Percentiles rank a stretch among this genome's conserved stretches.
These are phyloP conservation scores for Boletus barrowsii DNA, from an alignment of 768 basidiomycete species.

Conservation along the genomic window DNA sequence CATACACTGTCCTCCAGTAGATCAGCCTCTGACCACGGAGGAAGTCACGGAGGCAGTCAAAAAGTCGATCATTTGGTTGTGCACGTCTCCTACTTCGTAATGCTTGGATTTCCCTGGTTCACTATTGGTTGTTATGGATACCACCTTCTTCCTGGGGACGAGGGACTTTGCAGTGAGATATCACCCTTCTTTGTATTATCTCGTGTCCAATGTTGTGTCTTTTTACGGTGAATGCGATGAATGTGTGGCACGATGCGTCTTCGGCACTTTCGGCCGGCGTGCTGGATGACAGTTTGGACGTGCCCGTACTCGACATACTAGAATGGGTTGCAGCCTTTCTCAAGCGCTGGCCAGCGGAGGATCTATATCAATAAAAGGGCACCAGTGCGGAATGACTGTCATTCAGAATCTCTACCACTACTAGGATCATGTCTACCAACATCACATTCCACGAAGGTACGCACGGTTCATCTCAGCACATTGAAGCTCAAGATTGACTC, in stretches of 20 bases:
- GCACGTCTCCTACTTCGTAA: constrained; percentile 23
- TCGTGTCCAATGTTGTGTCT: neutral
- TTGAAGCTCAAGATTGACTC: neutral
- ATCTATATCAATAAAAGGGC: constrained; percentile 13
- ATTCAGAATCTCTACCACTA: neutral
- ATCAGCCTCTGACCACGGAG: constrained; percentile 59
- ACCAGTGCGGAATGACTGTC: neutral
- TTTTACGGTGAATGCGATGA: neutral
- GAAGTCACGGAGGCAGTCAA: constrained; percentile 67
- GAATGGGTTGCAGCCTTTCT: constrained; percentile 4
- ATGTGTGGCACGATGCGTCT: neutral
- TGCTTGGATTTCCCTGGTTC: neutral
- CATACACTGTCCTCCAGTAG: constrained; percentile 68
- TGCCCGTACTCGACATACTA: neutral
- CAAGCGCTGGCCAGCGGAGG: neutral
- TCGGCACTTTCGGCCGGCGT: constrained; percentile 17
- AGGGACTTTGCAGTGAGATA: constrained; percentile 27
- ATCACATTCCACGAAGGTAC: constrained; percentile 70
- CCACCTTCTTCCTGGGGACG: constrained; percentile 8
- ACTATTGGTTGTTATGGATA: constrained; percentile 10
- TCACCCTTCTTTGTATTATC: neutral
- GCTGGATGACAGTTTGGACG: neutral
- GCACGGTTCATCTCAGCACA: neutral
- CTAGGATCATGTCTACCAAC: constrained; percentile 39
- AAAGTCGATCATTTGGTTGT: constrained; percentile 61